Percentiles rank a stretch among this genome's conserved stretches.
These are phyloP conservation scores for Paraleonurus japonicus DNA, from an alignment of 257 asterid genomes.

Conservation along the genomic window DNA sequence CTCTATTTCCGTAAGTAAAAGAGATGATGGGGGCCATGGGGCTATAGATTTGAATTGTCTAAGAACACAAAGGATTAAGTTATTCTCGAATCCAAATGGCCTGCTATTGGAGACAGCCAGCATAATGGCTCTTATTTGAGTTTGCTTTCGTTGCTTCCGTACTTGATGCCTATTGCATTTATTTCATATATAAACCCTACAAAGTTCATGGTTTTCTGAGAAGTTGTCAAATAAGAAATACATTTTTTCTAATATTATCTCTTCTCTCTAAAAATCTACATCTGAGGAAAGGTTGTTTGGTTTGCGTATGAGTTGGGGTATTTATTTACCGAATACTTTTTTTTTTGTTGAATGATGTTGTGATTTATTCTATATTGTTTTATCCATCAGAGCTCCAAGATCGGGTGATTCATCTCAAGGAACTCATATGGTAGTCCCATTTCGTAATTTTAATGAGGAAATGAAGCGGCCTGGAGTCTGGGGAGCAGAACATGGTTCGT, in stretches of 20 bases:
- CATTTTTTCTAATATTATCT: not conserved
- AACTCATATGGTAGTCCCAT: constrained; percentile 75
- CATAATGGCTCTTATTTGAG: not conserved
- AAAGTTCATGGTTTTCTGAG: not conserved
- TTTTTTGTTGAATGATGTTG: not conserved
- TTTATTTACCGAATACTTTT: not conserved
- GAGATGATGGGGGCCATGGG: not conserved
- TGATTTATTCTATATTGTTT: constrained; percentile 11
- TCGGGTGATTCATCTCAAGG: constrained; percentile 59
- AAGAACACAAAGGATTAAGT: not conserved
- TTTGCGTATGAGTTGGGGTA: not conserved
- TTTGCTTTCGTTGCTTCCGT: not conserved
- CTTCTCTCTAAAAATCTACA: not conserved
- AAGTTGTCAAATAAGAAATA: not conserved
- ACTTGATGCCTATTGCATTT: too few relatives aligned
- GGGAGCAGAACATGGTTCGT: constrained; percentile 68
- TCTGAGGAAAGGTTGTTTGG: not conserved
- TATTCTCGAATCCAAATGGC: not conserved
- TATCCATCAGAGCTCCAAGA: constrained; percentile 46
- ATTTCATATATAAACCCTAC: not conserved
- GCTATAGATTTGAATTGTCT: not conserved
- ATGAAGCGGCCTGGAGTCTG: constrained; percentile 82
- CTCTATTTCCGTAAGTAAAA: not conserved
- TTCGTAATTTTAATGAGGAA: constrained; percentile 97
- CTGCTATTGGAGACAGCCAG: constrained; percentile 4